Base-by-base conservation (phyloP, 305 asterid species). In the Salvia sclarea region DNA sequence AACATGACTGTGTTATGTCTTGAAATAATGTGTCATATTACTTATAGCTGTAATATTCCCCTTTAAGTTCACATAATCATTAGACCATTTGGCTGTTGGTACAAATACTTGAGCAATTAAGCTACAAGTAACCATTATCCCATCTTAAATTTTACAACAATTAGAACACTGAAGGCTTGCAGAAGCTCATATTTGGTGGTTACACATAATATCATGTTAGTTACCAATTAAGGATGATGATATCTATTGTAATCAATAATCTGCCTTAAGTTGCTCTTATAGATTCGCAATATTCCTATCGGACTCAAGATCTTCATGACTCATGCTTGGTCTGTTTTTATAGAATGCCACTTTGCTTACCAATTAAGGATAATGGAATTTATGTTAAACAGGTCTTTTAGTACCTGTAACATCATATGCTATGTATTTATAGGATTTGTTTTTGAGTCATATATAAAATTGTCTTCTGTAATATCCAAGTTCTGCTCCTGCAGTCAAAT, bases 231-330 rank as follows among this genome's bases (percentile, higher is more conserved):
- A 37, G 68, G 57, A 38, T 1, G 21, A 6, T 9, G 55, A 62
- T 4, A 7, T 61, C 21, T 60, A 20, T 21, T 38, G 45, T 62
- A 66, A 28, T 35, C 33, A 2, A 38, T 47, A 10, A 38, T 30
- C 22, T 68, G 59, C 58, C 52, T 55, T 60, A 25, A 61, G 47
- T 61, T 21, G 37, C 63, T 64, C 47, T 49, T 25, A 6, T 52
- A 11, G 20, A 13, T 70, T 57, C 41, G 14, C 14, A 50, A 41
- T 50, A 28, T 21, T 10, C 43, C 16, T 12, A 4, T 54, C 22
- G 54, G 18, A 70, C 25, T 22, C n/a, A 12, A 16, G 47, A 30
- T 20, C 40, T 35, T 64, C 18, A 9, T 30, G 21, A 10, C 43
- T 52, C 47, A 31, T 54, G 52, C 43, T 72, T 44, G 43, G 72